A percentile compares a stretch with the other conserved stretches of the same genome.
These are phyloP conservation scores for Emiliania huxleyi DNA, from an alignment of 78 protist genomes.

Conservation along the genomic window DNA sequence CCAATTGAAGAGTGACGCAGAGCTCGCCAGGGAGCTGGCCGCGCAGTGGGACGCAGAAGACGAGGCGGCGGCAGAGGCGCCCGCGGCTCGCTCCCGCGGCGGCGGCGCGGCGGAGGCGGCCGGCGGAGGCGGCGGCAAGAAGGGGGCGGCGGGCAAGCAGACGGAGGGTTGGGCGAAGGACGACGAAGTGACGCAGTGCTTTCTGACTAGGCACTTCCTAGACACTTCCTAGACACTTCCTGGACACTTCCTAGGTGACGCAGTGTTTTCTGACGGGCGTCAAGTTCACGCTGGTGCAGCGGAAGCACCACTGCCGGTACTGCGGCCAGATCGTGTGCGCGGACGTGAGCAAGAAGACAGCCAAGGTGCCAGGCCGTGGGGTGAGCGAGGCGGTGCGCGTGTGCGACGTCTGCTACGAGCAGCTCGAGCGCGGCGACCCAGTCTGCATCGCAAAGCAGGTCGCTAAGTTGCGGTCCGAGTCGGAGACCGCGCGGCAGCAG, in stretches of 20 bases:
- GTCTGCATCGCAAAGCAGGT: background rate
- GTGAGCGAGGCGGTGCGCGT: background rate
- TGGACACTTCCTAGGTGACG: too few relatives aligned
- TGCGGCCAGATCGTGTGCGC: conserved; percentile 10
- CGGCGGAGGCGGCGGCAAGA: background rate
- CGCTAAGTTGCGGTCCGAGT: background rate
- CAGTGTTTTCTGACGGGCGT: background rate
- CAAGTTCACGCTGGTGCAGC: conserved; percentile 8
- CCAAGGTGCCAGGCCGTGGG: background rate
- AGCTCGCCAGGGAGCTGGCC: background rate
- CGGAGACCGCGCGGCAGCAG: background rate
- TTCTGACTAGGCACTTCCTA: too few relatives aligned
- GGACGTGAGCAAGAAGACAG: background rate
- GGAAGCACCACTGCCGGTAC: conserved; percentile 39
- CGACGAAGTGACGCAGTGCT: background rate
- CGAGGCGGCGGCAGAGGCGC: background rate
- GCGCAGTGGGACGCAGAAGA: background rate
- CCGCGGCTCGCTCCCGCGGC: background rate
- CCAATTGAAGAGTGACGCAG: background rate
- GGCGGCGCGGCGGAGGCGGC: background rate
- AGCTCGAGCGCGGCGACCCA: background rate
- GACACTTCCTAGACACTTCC: too few relatives aligned
- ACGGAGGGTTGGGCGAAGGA: background rate
- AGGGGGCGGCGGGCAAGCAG: background rate
- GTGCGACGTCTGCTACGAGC: background rate